Base-by-base conservation (phyloP, 169 alveolate genomes). In the Pseudocohnilembus persalinus region DNA sequence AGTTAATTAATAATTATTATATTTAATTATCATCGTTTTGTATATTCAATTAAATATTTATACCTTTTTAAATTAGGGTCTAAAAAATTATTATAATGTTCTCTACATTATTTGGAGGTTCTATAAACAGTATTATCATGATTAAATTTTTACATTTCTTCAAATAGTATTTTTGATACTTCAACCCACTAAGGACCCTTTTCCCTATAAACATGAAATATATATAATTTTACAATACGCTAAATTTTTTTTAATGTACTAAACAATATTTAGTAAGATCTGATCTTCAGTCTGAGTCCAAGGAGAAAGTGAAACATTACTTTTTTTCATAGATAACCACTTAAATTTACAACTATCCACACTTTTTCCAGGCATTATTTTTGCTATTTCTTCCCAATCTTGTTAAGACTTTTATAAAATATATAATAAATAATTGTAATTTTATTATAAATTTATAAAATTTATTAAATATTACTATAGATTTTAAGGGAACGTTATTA, bases 81-180 rank as follows among this genome's bases (percentile, higher is more conserved):
- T 34, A 34, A 75, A 28, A 34, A 79, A 49, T 79, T 79, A 11
- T 79, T 79, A 63, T 35, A 79, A 72, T 79, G 84, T 29, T 79
- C 84, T 79, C 84, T 79, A 30, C 84, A 79, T 79, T 79, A 29
- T 31, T 79, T 79, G 0, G 84, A 73, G 0, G 84, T 79, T 79
- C 84, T 79, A 31, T 49, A 79, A 28, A 79, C 64, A 24, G 28
- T 63, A 24, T 79, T 15, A 31, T 79, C 33, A n/a, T 79, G 63
- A 49, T 4, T 20, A 49, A 11, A 20, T 49, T 49, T 20, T 20
- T 49, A 11, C 68, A 49, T 49, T 49, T 20, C 20, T 49, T 49
- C 68, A 72, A 29, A 79, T 0, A 79, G 29, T n/a, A 33, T n/a
- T 15, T 64, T 79, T 0, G 84, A 35, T 1, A 79, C 84, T 79